Base-by-base conservation (phyloP, 2,329 filamentous ascomycete genomes). In the Colletotrichum liaoningense region DNA sequence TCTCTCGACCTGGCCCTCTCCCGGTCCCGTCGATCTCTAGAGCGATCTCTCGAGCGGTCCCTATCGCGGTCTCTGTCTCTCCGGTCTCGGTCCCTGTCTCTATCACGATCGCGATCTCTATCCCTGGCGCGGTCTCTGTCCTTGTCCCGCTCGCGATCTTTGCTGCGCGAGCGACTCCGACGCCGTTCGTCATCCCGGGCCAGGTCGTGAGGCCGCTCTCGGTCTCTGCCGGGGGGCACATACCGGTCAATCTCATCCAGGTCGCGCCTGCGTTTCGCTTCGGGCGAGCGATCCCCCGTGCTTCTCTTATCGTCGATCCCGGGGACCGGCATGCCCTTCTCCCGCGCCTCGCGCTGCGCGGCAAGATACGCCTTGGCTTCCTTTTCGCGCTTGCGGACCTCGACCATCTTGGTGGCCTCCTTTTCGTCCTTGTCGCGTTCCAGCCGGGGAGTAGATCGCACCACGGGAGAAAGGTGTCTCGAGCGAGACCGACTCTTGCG, bases 341-440 rank as follows among this genome's bases (percentile, higher is more conserved):
- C 86, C 35, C 88, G 85, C 38, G 90, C 90, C 76, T 91, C 89
- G 74, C 89, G 88, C 76, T 91, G 89, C 3, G 89, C 89, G 7
- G 89, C 89, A 49, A 92, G 83, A 76, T 92, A 92, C 5, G 89
- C 89, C 79, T 91, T 92, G 52, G 91, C 91, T 80, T 92, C 90
- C 75, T 87, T 87, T 79, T 92, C 90, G 63, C 90, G 87, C 78
- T 90, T 89, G 79, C 86, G 89, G 66, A 91, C 89, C 77, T 91
- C 89, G 71, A 88, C 88, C 75, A 88, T 87, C 79, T 92, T 92
- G 86, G 89, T 89, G 19, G 86, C 86, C 76, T 90, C 88, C 30
- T 86, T 82, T 54, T 85, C 86, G n/a, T 86, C 84, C 62, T 86
- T 86, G 69, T 83, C 86, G 24, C 85, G 80, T 19, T 80, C 72